Evolutionary conservation across 495 filamentous ascomycete species (phyloP).

Genomic region (Penicillium waksmanii): DNA sequence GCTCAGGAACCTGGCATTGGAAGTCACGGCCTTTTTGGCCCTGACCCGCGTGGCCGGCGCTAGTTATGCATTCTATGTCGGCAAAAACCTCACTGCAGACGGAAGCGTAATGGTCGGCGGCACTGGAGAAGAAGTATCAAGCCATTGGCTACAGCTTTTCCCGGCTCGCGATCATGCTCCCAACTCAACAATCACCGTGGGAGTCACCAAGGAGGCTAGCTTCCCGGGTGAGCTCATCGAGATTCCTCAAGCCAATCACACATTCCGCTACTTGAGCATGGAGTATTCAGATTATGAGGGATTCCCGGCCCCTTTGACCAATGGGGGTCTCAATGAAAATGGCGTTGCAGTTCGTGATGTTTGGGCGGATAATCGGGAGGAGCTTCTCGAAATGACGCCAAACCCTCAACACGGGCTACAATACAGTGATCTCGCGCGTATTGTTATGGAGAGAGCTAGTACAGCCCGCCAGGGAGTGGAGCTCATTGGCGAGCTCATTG

Average conservation of each 20-base stretch:
- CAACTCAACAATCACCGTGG: not conserved
- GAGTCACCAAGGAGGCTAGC: not conserved
- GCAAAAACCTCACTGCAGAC: not conserved
- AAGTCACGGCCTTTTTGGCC: not conserved
- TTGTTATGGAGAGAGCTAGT: not conserved
- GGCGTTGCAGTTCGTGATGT: not conserved
- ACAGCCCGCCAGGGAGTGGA: not conserved
- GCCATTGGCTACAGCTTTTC: conserved; percentile 1
- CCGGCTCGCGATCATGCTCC: not conserved
- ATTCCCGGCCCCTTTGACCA: not conserved
- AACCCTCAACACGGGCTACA: conserved; percentile 1
- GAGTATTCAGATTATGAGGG: conserved; percentile 1
- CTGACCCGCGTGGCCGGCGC: not conserved
- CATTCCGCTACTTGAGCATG: not conserved
- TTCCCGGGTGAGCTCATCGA: not conserved
- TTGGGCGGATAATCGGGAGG: not conserved
- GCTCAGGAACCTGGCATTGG: not conserved
- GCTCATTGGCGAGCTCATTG: not conserved
- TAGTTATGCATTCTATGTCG: conserved; percentile 2
- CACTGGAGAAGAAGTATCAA: conserved; percentile 1
- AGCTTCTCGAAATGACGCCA: not conserved
- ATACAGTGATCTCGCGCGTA: not conserved
- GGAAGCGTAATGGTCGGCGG: not conserved
- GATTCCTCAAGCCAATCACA: conserved; percentile 2
- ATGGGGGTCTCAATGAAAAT: not conserved